Evolutionary conservation across 2,329 filamentous ascomycete species (phyloP), one percentile per base, ranked within the genome.

Genomic region (Bipolaris oryzae): DNA sequence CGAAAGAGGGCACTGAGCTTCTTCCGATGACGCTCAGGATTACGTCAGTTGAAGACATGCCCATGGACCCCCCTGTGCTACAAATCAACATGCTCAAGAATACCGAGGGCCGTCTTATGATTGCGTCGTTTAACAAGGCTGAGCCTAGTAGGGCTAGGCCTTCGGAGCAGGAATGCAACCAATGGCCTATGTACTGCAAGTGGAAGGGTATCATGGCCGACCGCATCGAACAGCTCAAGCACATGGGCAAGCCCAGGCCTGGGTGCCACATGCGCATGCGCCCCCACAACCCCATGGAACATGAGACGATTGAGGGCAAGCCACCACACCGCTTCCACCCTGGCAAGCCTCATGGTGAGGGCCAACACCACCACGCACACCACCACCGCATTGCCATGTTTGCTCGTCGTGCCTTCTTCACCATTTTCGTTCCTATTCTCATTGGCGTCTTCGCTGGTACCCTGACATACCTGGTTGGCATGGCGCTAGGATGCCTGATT

Each of bases 391-490:
- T 72, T 46, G 65, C 69, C 48, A 70, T 65, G 66, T 72, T 74
- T 58, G 52, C 71, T 34, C 70, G 81, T 68, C 84, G 84, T 65
- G 80, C 89, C 47, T 80, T 84, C 60, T 79, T 85, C 35, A 85
- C 88, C 59, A 82, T 92, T 42, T 73, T 91, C 45, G 79, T 91
- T 37, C 89, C 89, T 1, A 80, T 91, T 50, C 77, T 89, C 50
- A 82, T 91, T 61, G 89, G 89, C 56, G 82, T 91, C 61, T 81
- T 86, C 21, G 87, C 87, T 42, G 89, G 89, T 69, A 82, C 91
- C 52, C 81, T 82, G 28, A 86, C 88, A 61, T 89, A 88, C 74
- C 73, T 90, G 38, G 71, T 91, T 44, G 88, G 87, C 52, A 88
- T 91, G 83, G 77, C 87, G 55, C 74, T 89, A 38, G 88, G 87